Base-by-base conservation (phyloP, 164 flowering plant species). In the Brasenia schreberi region DNA sequence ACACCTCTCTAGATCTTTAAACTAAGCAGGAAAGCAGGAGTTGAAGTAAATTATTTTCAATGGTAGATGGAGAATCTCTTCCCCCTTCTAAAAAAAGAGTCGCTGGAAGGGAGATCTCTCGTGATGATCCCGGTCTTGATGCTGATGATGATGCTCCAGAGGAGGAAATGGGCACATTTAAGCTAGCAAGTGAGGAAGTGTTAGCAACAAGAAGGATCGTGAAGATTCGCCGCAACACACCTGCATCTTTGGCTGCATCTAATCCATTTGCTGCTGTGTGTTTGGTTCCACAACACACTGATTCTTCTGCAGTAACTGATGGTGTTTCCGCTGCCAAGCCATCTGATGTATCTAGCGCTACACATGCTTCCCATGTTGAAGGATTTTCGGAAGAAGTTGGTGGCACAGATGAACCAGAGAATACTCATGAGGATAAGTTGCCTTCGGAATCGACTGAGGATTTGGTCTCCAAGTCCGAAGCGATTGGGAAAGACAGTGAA, bases 81-180 rank as follows among this genome's bases (percentile, higher is more conserved):
- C 87, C 84, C 68, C 77, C 93, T 76, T 87, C 97, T 58, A 93
- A 89, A 79, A 93, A 93, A 79, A 87, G 98, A 71, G 85, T 81
- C 66, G 98, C 98, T 7, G 92, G 84, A 56, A 84, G 89, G 71
- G 86, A 93, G 69, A 75, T 93, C 56, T 77, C 96, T 44, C 79
- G 84, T 63, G 97, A 93, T 59, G 84, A 86, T 68, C 92, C 89
- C 61, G 92, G 81, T 65, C 89, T 82, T 69, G 98, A 90, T 74
- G 98, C 90, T 64, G 87, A 90, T 10, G 89, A 85, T 65, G 89
- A 84, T 69, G 65, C 76, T 68, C 64, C 78, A 56, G 96, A 86
- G 66, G 84, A 61, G 70, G 96, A 87, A 75, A 65, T 71, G 43
- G 96, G 96, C 64, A 85, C 94, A 63, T 94, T 94, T 77, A 77